Conservation (phyloP, 306 rosid genomes). For the Pterocarpus macrocarpus region DNA sequence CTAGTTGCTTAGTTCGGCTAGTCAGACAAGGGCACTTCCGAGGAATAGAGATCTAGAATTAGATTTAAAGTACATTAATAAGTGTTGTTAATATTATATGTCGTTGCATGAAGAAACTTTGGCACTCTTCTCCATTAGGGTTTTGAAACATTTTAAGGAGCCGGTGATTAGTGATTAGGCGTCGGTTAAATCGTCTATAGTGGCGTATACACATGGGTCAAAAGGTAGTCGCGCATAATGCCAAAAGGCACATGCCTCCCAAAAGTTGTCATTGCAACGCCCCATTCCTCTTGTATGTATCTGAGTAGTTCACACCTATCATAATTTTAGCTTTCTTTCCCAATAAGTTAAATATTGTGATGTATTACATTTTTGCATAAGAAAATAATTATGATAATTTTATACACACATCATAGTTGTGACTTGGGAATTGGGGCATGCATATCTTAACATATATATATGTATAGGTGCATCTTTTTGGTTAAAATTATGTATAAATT, state of each 20-base stretch:
- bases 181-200: constrained; percentile 5
- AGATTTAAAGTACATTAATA: not conserved
- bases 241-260: constrained; percentile 69
- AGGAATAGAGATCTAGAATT: constrained; percentile 2
- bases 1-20: not conserved
- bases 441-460: not conserved
- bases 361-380: not conserved
- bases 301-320: constrained; percentile 43
- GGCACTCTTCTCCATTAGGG: constrained; percentile 35
- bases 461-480: constrained; percentile 9
- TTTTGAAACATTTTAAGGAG: constrained; percentile 13
- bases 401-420: constrained; percentile 23
- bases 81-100: not conserved
- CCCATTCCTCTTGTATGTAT: constrained; percentile 47
- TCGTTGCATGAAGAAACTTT: not conserved
- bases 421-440: constrained; percentile 21
- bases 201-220: constrained; percentile 44
- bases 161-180: constrained; percentile 5
- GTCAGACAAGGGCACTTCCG: not conserved
- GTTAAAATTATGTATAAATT: not conserved
- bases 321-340: constrained; percentile 30
- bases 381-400: not conserved
- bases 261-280: constrained; percentile 48
- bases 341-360: not conserved
- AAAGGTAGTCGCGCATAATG: constrained; percentile 52